These are phyloP conservation scores for Haematococcus lacustris DNA, from an alignment of 139 green algal genomes.

Conservation along the genomic window DNA sequence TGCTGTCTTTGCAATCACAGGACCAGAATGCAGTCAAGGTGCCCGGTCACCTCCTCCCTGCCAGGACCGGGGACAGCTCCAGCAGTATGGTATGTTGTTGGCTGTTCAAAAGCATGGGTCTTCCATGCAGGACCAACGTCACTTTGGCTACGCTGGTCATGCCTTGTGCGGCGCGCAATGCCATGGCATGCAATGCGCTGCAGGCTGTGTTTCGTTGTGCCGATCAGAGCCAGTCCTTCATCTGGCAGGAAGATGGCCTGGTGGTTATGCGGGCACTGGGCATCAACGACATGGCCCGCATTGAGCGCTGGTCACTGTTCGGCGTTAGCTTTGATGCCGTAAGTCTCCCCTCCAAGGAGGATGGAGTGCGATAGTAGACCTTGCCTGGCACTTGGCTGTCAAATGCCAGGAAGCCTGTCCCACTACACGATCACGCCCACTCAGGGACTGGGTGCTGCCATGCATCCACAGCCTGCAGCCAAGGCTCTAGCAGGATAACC, in stretches of 20 bases:
- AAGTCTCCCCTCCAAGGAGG: no score
- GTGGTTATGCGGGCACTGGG: slow-evolving; percentile 2
- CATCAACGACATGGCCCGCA: not conserved
- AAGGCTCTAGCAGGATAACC: no score
- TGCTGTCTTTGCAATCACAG: slow-evolving; percentile 9
- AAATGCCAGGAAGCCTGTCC: no score
- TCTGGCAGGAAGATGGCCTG: slow-evolving; percentile 13
- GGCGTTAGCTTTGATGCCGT: slow-evolving; percentile 10
- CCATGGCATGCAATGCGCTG: no score
- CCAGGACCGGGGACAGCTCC: not conserved
- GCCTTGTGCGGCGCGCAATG: no score
- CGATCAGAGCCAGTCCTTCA: not conserved
- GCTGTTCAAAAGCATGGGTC: not conserved
- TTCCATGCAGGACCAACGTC: no score
- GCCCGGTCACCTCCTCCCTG: not conserved
- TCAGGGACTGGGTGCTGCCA: no score
- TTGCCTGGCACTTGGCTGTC: no score
- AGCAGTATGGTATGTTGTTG: not conserved
- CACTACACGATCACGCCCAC: no score
- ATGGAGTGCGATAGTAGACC: no score
- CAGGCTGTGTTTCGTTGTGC: slow-evolving; percentile 6
- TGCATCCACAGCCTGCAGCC: no score
- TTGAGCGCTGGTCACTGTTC: slow-evolving; percentile 2
- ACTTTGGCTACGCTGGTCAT: no score
- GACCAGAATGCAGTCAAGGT: slow-evolving; percentile 6